phyloP scores from a whole-genome alignment of 1,284 basidiomycete genomes.

The Marasmius fiardii region DNA sequence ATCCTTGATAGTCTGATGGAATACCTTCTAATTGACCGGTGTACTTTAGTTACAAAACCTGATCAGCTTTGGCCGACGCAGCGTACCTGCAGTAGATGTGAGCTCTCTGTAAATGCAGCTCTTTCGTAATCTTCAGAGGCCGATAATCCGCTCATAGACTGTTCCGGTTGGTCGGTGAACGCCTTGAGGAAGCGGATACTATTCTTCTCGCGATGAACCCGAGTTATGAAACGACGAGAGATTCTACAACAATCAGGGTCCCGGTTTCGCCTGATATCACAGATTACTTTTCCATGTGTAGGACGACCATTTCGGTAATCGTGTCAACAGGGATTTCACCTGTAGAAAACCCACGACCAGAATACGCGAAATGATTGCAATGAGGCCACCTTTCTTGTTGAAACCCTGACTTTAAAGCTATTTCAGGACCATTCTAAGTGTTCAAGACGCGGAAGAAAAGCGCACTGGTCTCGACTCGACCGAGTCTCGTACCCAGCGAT shows the following conservation, averaged over 20 bases:
- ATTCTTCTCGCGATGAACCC: slow-evolving; percentile 87
- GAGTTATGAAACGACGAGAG: slow-evolving; percentile 88
- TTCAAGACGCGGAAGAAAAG: slow-evolving; percentile 1
- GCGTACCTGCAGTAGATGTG: slow-evolving; percentile 88
- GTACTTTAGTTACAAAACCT: slow-evolving; percentile 1
- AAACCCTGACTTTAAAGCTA: slow-evolving; percentile 64
- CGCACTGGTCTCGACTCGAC: slow-evolving; percentile 72
- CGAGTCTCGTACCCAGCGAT: slow-evolving; percentile 83
- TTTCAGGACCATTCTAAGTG: not conserved
- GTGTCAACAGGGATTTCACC: slow-evolving; percentile 81
- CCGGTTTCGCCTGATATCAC: not conserved
- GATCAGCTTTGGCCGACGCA: not conserved
- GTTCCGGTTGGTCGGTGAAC: slow-evolving; percentile 95
- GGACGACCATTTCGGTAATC: slow-evolving; percentile 90
- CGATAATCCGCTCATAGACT: slow-evolving; percentile 88
- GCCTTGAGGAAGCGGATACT: slow-evolving; percentile 91
- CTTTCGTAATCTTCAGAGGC: slow-evolving; percentile 93
- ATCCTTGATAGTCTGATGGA: slow-evolving; percentile 83
- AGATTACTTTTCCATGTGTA: slow-evolving; percentile 81
- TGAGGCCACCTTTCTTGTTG: slow-evolving; percentile 85
- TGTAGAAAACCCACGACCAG: slow-evolving; percentile 95
- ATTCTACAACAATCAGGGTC: slow-evolving; percentile 50
- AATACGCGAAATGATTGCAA: slow-evolving; percentile 93
- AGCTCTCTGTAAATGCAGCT: slow-evolving; percentile 84
- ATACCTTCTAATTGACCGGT: slow-evolving; percentile 50